phyloP scores from a whole-genome alignment of 208 protist genomes.

The Herpetomonas samuelpessoai region DNA sequence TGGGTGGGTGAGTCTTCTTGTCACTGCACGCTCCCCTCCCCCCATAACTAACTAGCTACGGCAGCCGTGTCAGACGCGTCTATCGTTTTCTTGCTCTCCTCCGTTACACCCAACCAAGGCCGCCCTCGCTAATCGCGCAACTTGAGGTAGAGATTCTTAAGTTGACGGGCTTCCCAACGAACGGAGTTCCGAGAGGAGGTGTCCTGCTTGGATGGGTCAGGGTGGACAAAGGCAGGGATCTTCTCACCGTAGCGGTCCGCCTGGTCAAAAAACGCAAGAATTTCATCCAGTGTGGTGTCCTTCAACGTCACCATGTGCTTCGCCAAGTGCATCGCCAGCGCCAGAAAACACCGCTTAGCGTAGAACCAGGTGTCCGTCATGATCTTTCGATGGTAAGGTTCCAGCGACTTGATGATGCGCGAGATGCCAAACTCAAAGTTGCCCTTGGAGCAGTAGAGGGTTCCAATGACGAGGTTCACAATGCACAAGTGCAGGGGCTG shows the following conservation, averaged over 20 bases:
- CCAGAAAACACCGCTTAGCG: conserved; percentile 96
- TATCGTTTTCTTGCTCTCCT: not conserved
- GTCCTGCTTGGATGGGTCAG: conserved; percentile 86
- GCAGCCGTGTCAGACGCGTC: too few species aligned
- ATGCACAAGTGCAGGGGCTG: conserved; percentile 96
- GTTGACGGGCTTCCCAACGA: conserved; percentile 90
- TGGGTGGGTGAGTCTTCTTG: too few species aligned
- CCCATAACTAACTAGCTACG: too few species aligned
- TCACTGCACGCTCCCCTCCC: too few species aligned
- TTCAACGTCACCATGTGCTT: conserved; percentile 98
- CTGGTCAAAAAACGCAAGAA: conserved; percentile 94
- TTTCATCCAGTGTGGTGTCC: conserved; percentile 92
- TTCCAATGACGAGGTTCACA: conserved; percentile 98
- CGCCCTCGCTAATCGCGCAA: conserved; percentile 49
- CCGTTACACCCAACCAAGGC: not conserved
- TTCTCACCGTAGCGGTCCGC: conserved; percentile 91
- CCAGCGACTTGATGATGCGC: conserved; percentile 96
- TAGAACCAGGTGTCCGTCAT: conserved; percentile 98
- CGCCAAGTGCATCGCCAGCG: conserved; percentile 94
- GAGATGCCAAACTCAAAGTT: conserved; percentile 98
- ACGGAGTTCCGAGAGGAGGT: conserved; percentile 86
- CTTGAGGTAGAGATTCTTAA: conserved; percentile 91
- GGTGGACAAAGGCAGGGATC: conserved; percentile 87
- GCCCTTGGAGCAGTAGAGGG: conserved; percentile 98
- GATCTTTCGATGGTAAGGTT: conserved; percentile 96